Percentiles rank a stretch among this genome's conserved stretches.
These are phyloP conservation scores for Populus deltoides DNA, from an alignment of 345 rosid species.

Conservation along the genomic window DNA sequence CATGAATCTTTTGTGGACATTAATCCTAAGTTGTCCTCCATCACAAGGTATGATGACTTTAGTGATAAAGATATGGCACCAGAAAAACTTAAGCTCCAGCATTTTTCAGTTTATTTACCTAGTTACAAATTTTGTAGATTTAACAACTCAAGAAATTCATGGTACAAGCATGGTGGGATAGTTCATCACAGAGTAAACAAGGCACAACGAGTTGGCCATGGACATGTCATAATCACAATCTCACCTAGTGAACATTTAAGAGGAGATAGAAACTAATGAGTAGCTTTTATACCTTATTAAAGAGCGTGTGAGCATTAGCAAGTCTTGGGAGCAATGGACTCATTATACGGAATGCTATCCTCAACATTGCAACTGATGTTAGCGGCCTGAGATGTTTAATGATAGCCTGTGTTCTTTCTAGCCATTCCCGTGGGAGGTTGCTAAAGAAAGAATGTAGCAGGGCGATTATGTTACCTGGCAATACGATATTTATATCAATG, in stretches of 20 bases:
- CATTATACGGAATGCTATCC: constrained; percentile 93
- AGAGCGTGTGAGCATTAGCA: constrained; percentile 80
- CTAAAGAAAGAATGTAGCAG: constrained; percentile 94
- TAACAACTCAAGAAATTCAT: not conserved
- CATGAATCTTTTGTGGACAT: not conserved
- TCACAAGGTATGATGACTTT: not conserved
- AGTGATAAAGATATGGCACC: not conserved
- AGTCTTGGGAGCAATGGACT: constrained; percentile 96
- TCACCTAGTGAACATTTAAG: not conserved
- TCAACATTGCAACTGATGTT: constrained; percentile 88
- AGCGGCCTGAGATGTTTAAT: constrained; percentile 80
- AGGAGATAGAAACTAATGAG: not conserved
- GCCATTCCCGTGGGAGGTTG: constrained; percentile 98
- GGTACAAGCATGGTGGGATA: not conserved
- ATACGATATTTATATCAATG: constrained; percentile 14
- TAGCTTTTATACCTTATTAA: constrained; percentile 65
- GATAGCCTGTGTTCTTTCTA: constrained; percentile 80
- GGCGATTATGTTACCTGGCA: constrained; percentile 83
- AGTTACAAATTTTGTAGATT: not conserved
- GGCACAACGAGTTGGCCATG: not conserved
- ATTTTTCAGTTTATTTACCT: not conserved
- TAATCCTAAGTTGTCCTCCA: not conserved
- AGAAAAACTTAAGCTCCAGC: not conserved
- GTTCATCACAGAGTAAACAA: not conserved
- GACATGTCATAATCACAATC: not conserved